Evolutionary conservation across 441 rosid species (phyloP), one percentile per base, ranked within the genome.

Genomic region (Viola pubescens): DNA sequence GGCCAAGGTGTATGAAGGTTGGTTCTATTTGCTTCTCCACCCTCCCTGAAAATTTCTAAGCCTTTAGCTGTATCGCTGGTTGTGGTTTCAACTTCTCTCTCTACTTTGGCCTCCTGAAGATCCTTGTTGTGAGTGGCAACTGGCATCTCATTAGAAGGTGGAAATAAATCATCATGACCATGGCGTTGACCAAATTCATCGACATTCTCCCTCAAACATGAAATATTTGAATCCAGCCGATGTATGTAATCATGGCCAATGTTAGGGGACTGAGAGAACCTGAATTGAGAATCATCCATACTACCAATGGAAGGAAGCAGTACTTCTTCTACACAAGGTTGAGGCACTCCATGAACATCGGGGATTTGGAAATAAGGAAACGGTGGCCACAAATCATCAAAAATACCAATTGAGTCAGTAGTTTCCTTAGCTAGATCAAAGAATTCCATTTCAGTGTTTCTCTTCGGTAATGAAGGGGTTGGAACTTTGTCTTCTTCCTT

Each of bases 311-410:
- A 52, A 45, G 38, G n/a, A 16, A 50, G 64, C 14, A 64, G n/a
- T 49, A 48, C 16, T 37, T 57, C 68, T 34, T 46, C 50, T 26
- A 38, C 9, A 52, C 19, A 56, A 60, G 48, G 46, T 37, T 41
- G 48, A 13, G 70, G 59, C 65, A 57, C 48, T 63, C 53, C 59
- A 19, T 55, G 43, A 46, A 54, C 7, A 63, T 39, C 47, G 38
- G 40, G 7, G 40, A n/a, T 47, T 11, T 49, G 50, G n/a, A 48
- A 46, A 47, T 13, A 47, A 55, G 44, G 53, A 54, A 37, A 13
- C 37, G 48, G 47, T 45, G 40, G 48, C 9, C 16, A 39, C 38
- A 13, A 13, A 59, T 37, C 39, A 56, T 51, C 61, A 40, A 7
- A 45, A 62, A 46, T 51, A 55, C 48, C 67, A 34, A 46, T 4